Percentiles rank a stretch among this genome's conserved stretches.
These are phyloP conservation scores for Rhizopogon vinicolor DNA, from an alignment of 768 basidiomycete species.

Conservation along the genomic window DNA sequence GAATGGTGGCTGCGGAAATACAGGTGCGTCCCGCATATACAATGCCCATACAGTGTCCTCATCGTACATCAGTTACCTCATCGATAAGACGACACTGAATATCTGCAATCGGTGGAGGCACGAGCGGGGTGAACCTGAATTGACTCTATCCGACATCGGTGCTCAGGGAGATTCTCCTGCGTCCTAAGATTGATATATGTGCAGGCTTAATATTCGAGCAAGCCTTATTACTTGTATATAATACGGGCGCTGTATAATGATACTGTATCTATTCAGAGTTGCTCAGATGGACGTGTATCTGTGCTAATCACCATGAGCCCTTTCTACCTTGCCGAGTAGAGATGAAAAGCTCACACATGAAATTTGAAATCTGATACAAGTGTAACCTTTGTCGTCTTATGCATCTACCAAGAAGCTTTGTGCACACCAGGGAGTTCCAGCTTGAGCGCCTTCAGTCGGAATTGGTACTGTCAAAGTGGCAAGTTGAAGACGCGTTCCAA, in stretches of 20 bases:
- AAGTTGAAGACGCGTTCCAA: not conserved
- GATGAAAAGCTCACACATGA: not conserved
- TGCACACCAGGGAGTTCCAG: constrained; percentile 84
- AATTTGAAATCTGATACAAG: too few relatives aligned
- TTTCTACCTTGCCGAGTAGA: not conserved
- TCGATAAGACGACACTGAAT: constrained; percentile 65
- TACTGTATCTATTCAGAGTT: not conserved
- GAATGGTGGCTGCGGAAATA: constrained; percentile 83
- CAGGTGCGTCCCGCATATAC: constrained; percentile 39
- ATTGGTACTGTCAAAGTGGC: constrained; percentile 68
- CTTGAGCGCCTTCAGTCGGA: constrained; percentile 76
- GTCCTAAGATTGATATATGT: constrained; percentile 5
- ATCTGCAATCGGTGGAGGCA: constrained; percentile 86
- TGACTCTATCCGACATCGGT: constrained; percentile 53
- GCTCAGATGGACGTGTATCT: too few relatives aligned
- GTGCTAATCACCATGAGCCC: not conserved
- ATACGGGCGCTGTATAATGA: not conserved
- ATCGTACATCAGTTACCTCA: constrained; percentile 54
- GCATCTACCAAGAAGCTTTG: constrained; percentile 83
- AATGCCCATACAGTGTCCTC: not conserved
- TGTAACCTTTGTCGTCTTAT: not conserved
- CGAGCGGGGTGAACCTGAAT: constrained; percentile 73
- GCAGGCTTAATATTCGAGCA: not conserved
- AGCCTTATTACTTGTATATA: not conserved
- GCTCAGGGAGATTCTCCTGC: constrained; percentile 27